phyloP scores from a whole-genome alignment of 768 basidiomycete genomes.

The Jaapia argillacea region DNA sequence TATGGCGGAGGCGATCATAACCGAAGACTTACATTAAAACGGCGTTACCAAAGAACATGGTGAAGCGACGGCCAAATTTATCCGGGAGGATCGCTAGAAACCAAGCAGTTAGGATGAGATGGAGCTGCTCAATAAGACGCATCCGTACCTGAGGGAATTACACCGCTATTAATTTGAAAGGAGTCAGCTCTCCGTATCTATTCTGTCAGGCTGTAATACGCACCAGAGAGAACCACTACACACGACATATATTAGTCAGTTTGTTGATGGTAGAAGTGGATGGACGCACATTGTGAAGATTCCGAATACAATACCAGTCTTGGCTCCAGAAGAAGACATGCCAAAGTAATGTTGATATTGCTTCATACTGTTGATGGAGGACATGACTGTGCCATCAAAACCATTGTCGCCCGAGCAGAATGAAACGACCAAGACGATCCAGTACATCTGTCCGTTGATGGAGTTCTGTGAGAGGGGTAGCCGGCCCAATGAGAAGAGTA shows the following conservation, averaged over 20 bases:
- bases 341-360: slow-evolving; percentile 35
- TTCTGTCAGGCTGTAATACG: slow-evolving; percentile 1
- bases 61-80: slow-evolving; percentile 36
- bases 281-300: slow-evolving; percentile 6
- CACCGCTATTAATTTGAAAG: slow-evolving; percentile 24
- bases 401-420: slow-evolving; percentile 43
- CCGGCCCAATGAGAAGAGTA: neutral
- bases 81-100: slow-evolving; percentile 34
- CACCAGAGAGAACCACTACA: slow-evolving; percentile 4
- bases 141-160: slow-evolving; percentile 34
- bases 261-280: neutral
- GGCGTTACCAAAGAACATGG: slow-evolving; percentile 39
- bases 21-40: slow-evolving; percentile 28
- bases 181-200: neutral
- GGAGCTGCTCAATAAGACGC: neutral
- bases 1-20: slow-evolving; percentile 1
- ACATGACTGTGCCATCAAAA: slow-evolving; percentile 47
- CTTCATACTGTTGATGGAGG: slow-evolving; percentile 40
- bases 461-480: too few relatives aligned
- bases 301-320: slow-evolving; percentile 24
- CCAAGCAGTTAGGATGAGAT: neutral
- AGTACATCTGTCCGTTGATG: slow-evolving; percentile 38
- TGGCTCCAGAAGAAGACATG: slow-evolving; percentile 29
- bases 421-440: slow-evolving; percentile 35
- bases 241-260: neutral